Base-by-base conservation (phyloP, 2,329 filamentous ascomycete genomes). In the Ascochyta pisi region DNA sequence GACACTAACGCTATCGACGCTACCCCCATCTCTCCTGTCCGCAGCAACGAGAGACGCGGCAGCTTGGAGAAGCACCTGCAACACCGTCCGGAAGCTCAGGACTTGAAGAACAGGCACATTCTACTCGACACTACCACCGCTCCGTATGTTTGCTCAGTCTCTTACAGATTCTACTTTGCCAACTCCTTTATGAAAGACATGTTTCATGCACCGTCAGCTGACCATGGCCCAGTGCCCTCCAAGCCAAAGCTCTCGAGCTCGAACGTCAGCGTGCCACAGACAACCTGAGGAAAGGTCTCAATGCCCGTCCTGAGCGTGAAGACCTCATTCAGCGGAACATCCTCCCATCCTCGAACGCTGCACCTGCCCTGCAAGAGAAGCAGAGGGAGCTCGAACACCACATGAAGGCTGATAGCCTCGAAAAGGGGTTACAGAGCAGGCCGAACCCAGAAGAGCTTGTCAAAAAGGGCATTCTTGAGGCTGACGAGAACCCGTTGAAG, bases 281-380 rank as follows among this genome's bases (percentile, higher is more conserved):
- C 70, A 85, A 77, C 61, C 74, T 90, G 61, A 88, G 86, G 76
- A 88, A 87, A 73, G 82, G 84, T 24, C 78, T 90, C 12, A 82
- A 85, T 64, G 82, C 84, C 54, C 78, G 88, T 15, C 85, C 86
- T 4, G 84, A 92, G 22, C 87, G 90, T 54, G 85, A 91, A 33
- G 86, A 91, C 69, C 82, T 97, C 22, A 81, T 96, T 60, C 89
- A 95, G 73, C 89, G 88, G 66, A 96, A 96, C 77, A 96, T 97
- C 74, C 87, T 97, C 24, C 90, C 91, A 24, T 86, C 87, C 52
- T 89, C 89, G 29, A 89, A 77, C 47, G 91, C 89, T 16, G 92
- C 92, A 0, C 92, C 93, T 0, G 84, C 89, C 2, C 81, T 97
- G 50, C 87, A 89, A 71, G 91, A 89, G 52, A 86, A 92, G 60